phyloP scores from a whole-genome alignment of 2,329 filamentous ascomycete genomes.

The Magnaporthiopsis incrustans region DNA sequence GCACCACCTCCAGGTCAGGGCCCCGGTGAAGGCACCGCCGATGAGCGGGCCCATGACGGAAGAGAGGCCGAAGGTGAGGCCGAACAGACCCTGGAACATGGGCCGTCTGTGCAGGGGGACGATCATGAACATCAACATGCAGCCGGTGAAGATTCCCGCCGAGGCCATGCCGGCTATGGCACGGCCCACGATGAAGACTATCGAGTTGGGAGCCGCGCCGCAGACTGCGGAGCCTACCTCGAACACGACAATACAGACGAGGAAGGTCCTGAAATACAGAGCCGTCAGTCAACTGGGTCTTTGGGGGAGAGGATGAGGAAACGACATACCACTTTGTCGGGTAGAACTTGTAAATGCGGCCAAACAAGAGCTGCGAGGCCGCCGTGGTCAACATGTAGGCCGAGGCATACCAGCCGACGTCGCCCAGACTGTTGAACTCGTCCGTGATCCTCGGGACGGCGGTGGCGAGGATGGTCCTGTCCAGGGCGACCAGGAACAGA shows the following conservation, averaged over 20 bases:
- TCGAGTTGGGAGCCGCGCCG: conserved; percentile 44
- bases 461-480: conserved; percentile 47
- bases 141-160: conserved; percentile 50
- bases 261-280: conserved; percentile 28
- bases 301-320: not conserved
- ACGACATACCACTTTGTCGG: conserved; percentile 34
- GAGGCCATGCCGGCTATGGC: conserved; percentile 49
- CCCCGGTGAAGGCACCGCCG: conserved; percentile 43
- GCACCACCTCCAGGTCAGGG: conserved; percentile 46
- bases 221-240: conserved; percentile 48
- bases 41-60: conserved; percentile 46
- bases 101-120: conserved; percentile 53
- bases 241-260: conserved; percentile 40
- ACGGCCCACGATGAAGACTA: conserved; percentile 46
- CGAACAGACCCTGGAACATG: conserved; percentile 49
- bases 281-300: not conserved
- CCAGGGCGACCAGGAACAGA: conserved; percentile 50
- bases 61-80: conserved; percentile 45
- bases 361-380: conserved; percentile 45
- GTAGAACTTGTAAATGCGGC: conserved; percentile 47
- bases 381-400: conserved; percentile 53
- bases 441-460: conserved; percentile 48
- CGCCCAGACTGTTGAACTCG: conserved; percentile 47
- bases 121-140: conserved; percentile 48
- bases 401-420: conserved; percentile 58